Conservation (phyloP, 2,329 filamentous ascomycete genomes). For the Albifimbria verrucaria region DNA sequence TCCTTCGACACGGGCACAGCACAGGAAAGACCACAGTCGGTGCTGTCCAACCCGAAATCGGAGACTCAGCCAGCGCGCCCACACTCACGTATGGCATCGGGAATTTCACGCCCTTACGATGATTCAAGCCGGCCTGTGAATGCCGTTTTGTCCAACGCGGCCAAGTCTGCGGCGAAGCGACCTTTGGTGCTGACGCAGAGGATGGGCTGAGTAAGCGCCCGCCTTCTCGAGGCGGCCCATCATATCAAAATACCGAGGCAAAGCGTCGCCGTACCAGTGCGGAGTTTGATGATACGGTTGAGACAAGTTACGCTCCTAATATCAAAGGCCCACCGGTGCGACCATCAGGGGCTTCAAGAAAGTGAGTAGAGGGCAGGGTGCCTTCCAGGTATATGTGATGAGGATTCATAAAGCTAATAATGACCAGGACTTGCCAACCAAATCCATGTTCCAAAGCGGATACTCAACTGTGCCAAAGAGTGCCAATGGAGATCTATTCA, state of each 20-base stretch:
- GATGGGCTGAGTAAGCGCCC: conserved; percentile 42
- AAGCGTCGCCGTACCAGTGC: conserved; percentile 81
- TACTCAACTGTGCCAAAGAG: conserved; percentile 58
- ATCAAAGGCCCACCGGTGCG: conserved; percentile 83
- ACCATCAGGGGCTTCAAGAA: conserved; percentile 70
- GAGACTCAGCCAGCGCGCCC: conserved; percentile 39
- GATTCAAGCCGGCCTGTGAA: conserved; percentile 60
- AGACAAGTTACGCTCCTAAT: conserved; percentile 52
- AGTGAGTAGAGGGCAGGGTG: conserved; percentile 42
- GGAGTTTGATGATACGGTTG: conserved; percentile 61
- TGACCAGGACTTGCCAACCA: conserved; percentile 55
- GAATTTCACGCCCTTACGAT: conserved; percentile 50
- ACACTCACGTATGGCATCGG: conserved; percentile 57
- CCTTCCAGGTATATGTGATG: neutral
- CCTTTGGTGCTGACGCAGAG: conserved; percentile 63
- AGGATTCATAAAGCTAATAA: conserved; percentile 26
- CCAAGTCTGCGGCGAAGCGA: conserved; percentile 69
- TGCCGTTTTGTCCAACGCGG: conserved; percentile 52
- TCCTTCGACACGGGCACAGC: conserved; percentile 41
- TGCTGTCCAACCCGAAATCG: conserved; percentile 19
- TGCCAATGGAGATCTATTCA: conserved; percentile 58
- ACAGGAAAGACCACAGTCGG: conserved; percentile 23
- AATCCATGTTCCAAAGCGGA: conserved; percentile 57
- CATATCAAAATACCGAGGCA: conserved; percentile 65
- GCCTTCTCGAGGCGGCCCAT: conserved; percentile 50